Evolutionary conservation across 768 basidiomycete species (phyloP), one percentile per base, ranked within the genome.

Genomic region (Tephrocybe sp.): DNA sequence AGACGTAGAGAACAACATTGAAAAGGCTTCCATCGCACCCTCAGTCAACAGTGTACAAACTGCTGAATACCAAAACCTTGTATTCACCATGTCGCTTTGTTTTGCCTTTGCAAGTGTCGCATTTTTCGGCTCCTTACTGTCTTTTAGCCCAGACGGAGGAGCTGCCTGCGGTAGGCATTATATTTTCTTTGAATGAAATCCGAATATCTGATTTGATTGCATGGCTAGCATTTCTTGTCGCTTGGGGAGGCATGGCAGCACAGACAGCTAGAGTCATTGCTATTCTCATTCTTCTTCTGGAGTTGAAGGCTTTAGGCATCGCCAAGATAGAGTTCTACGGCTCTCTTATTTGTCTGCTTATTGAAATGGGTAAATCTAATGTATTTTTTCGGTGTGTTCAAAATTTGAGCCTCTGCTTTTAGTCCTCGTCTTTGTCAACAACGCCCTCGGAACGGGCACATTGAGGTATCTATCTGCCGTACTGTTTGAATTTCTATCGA

Each of bases 241-340:
- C 57, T 1, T 58, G 53, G 50, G 57, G 57, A 30, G 57, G 57
- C 30, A 52, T 58, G 53, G 51, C 57, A 31, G 36, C 57, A 13
- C 53, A 58, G 35, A 54, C 57, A 30, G 57, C 57, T n/a, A 32
- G 22, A 6, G 31, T 54, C 3, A 34, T 58, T 20, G 56, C 53
- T 12, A 36, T 54, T 19, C 31, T 52, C 14, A 39, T 51, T 13
- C 53, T 58, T 22, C 17, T 58, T 8, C 38, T 58, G 0, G 57
- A 58, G n/a, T 26, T 58, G 50, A 54, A 14, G 39, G 31, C 30
- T 20, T 44, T 58, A 12, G 57, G 57, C 16, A 38, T 54, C 31
- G 22, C 20, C 32, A 49, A 46, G 32, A 7, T 54, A 42, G 57
- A 58, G 19, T 16, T 49, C 17, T 52, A 52, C 35, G 12, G 20